Base-by-base conservation (phyloP, 2,329 filamentous ascomycete genomes). In the Colletotrichum noveboracense region DNA sequence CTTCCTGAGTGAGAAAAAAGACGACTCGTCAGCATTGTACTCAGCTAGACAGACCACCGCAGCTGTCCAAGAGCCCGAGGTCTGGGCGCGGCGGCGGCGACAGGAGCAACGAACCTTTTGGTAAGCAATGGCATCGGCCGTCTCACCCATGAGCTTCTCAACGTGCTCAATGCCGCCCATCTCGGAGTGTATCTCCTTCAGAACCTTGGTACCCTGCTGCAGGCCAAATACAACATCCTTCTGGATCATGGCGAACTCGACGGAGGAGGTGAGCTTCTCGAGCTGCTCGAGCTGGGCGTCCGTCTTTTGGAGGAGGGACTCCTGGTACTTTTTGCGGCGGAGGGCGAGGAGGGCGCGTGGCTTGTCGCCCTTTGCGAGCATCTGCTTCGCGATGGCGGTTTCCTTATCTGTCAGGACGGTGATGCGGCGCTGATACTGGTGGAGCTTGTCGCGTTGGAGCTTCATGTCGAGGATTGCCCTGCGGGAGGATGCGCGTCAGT, bases 391-490 rank as follows among this genome's bases (percentile, higher is more conserved):
- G 74, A 98, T 94, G 61, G 93, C 94, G 65, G 94, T 98, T 87
- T 99, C 96, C 78, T 94, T 94, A 82, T 93, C 91, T 8, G 96
- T 98, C 48, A 99, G 92, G 67, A 95, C 89, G 43, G 93, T 94
- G 82, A 99, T 97, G 81, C 95, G 94, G 81, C 94, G 94, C 86
- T 98, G 96, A 88, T 98, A 98, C 84, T 98, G 96, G 82, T 97
- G 96, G 5, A 99, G 93, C 85, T 96, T 97, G 89, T 99, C 97
- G 85, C 97, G 96, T 88, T 98, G 96, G 86, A 93, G 95, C 88
- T 98, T 98, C 88, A 98, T 94, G 87, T 98, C 96, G 82, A 98
- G 94, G 86, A 98, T 98, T 76, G 96, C 96, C 88, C 96, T 98
- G 83, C 9, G n/a, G 13, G 7, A 24, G n/a, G 52, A 24, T 21